phyloP scores from a whole-genome alignment of 163 green algal species.

The Chlamydomonas reinhardtii region DNA sequence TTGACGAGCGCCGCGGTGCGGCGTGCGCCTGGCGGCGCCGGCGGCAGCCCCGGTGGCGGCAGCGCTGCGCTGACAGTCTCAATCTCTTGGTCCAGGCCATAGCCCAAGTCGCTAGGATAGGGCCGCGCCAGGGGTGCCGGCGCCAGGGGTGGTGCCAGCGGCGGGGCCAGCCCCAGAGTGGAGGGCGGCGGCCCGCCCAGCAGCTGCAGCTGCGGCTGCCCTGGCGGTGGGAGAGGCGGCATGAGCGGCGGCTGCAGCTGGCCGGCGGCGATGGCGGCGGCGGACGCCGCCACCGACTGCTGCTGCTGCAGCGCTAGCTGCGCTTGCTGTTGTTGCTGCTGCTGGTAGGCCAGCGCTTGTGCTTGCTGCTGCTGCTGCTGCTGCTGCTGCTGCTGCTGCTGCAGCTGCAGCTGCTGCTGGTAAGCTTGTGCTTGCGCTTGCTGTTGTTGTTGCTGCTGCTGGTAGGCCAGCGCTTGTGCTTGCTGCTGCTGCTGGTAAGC shows the following conservation, averaged over 20 bases:
- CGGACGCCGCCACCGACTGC: neutral
- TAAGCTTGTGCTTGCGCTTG: neutral
- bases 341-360: neutral
- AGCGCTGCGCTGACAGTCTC: neutral
- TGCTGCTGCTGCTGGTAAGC: neutral
- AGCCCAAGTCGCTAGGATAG: neutral
- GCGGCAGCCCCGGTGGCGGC: neutral
- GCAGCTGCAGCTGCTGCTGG: neutral
- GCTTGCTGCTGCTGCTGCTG: neutral
- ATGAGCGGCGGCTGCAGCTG: neutral
- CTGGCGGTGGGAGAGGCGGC: neutral
- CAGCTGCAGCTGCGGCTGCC: neutral
- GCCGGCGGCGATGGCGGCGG: too few relatives aligned
- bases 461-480: neutral
- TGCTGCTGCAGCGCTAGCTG: neutral
- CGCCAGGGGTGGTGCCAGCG: neutral
- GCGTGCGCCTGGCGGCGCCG: neutral
- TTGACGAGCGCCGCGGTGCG: neutral
- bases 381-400: neutral
- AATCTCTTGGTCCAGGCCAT: slow-evolving; percentile 18
- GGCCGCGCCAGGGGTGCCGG: neutral
- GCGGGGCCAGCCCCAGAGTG: neutral
- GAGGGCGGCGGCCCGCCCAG: neutral
- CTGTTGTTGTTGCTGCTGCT: neutral
- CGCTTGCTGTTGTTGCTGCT: neutral